phyloP scores from a whole-genome alignment of 1,284 basidiomycete species.

The Ganoderma leucocontextum region DNA sequence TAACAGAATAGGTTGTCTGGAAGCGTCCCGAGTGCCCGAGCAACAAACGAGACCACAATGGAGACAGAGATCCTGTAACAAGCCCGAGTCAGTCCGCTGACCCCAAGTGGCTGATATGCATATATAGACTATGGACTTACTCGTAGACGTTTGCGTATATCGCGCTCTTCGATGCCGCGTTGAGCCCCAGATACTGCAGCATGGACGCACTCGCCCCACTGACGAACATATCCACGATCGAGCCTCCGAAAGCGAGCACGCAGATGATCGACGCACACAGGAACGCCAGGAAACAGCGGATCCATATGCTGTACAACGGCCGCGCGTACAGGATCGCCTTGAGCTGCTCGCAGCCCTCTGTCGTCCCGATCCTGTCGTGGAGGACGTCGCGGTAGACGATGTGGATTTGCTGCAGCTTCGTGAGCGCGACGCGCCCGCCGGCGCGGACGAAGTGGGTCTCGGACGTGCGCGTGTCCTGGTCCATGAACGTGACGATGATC shows the following conservation, averaged over 20 bases:
- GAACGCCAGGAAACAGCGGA: constrained; percentile 77
- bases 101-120: not conserved
- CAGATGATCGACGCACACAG: constrained; percentile 81
- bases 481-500: constrained; percentile 80
- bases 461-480: constrained; percentile 63
- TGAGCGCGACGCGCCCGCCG: constrained; percentile 75
- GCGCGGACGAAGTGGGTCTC: constrained; percentile 84
- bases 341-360: constrained; percentile 69
- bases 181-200: constrained; percentile 80
- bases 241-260: constrained; percentile 84
- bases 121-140: constrained; percentile 53
- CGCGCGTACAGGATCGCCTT: constrained; percentile 65
- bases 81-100: constrained; percentile 9
- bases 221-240: constrained; percentile 83
- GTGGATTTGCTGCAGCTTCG: constrained; percentile 77
- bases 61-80: constrained; percentile 76
- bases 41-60: constrained; percentile 84
- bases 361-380: constrained; percentile 75
- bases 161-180: constrained; percentile 79
- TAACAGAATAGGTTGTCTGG: constrained; percentile 80
- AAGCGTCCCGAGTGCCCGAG: constrained; percentile 77
- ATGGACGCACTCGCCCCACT: constrained; percentile 75
- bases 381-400: constrained; percentile 81
- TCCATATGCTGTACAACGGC: constrained; percentile 67
- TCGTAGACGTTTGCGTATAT: constrained; percentile 92